Percentiles rank a stretch among this genome's conserved stretches.
Evolutionary conservation across 495 filamentous ascomycete genomes (phyloP).

Genomic region (Amorphotheca resinae): DNA sequence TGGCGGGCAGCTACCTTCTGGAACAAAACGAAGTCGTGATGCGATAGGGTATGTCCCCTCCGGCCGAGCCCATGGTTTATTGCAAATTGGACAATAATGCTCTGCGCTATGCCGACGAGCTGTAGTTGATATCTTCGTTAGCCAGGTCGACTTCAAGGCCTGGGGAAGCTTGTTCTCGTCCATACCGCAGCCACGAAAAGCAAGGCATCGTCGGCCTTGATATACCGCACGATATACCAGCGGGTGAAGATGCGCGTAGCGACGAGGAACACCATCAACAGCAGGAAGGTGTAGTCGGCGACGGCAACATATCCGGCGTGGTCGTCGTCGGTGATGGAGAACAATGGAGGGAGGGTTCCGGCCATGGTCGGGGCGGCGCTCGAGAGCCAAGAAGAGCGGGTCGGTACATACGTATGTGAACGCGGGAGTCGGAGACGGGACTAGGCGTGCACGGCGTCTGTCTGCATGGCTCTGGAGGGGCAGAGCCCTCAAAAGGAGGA

Average conservation of each 20-base stretch:
- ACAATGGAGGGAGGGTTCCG: slow-evolving; percentile 23
- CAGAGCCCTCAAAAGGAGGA: too few species aligned
- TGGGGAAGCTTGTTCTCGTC: neutral
- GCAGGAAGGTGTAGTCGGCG: slow-evolving; percentile 20
- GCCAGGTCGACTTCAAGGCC: neutral
- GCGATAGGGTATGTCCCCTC: slow-evolving; percentile 11
- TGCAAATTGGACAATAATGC: slow-evolving; percentile 21
- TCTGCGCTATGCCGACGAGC: slow-evolving; percentile 21
- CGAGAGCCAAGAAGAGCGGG: neutral
- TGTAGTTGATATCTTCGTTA: neutral
- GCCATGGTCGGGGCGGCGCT: slow-evolving; percentile 6
- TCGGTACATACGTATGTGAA: too few species aligned
- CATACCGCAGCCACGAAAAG: slow-evolving; percentile 18
- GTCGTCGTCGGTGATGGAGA: slow-evolving; percentile 22
- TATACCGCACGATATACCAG: slow-evolving; percentile 22
- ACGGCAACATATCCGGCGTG: slow-evolving; percentile 23
- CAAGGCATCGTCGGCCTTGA: slow-evolving; percentile 23
- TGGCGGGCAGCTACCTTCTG: neutral
- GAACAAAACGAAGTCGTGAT: neutral
- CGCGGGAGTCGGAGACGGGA: too few species aligned
- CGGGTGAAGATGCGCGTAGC: slow-evolving; percentile 20
- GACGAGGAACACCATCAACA: slow-evolving; percentile 18
- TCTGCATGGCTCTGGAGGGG: too few species aligned
- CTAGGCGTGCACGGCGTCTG: too few species aligned
- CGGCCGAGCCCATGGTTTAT: slow-evolving; percentile 22